Evolutionary conservation across 495 filamentous ascomycete species (phyloP), one percentile per base, ranked within the genome.

Genomic region (Lindgomyces ingoldianus): DNA sequence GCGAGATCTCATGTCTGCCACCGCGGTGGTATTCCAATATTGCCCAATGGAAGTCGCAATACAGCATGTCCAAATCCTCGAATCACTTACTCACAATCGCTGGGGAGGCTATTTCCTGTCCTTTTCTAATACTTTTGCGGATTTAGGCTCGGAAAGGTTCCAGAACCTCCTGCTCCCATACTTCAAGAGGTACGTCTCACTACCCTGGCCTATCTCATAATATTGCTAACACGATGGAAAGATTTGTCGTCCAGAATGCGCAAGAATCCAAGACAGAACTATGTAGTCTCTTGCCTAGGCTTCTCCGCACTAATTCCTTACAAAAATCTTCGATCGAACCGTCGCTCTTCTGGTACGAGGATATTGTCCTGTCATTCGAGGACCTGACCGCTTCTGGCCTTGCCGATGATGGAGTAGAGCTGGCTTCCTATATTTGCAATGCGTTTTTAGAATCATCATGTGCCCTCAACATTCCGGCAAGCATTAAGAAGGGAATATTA

Each of bases 1-100:
- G 41, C 74, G 73, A 36, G 67, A 76, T 27, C 55, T 77, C 42
- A 66, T 77, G 12, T 74, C 79, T 33, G 75, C 75, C 33, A 70
- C 80, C 11, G 87, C 89, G 22, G 86, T 95, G 50, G 75, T 86
- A 3, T 80, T 96, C 60, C 85, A 89, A 70, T 79, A 84, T 49
- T 85, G 91, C n/a, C 87, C 93, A 24, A 84, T 96, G 72, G 90
- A 96, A 68, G 82, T 85, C 16, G 77, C 92, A 52, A 83, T 97
- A 45, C 85, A 91, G 9, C 81, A 78, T 36, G 76, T 91, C 36
- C 83, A 84, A 21, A 64, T 81, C 4, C 77, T 90, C 41, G 81
- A 84, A 36, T 73, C 76, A n/a, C 78, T 93, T 60, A 84, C 84
- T 4, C 82, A 79, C 48, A 85, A 86, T 19, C 79, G 77, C 1